These are phyloP conservation scores for Dillenia suffruticosa DNA, from an alignment of 164 flowering plant genomes.

Conservation along the genomic window DNA sequence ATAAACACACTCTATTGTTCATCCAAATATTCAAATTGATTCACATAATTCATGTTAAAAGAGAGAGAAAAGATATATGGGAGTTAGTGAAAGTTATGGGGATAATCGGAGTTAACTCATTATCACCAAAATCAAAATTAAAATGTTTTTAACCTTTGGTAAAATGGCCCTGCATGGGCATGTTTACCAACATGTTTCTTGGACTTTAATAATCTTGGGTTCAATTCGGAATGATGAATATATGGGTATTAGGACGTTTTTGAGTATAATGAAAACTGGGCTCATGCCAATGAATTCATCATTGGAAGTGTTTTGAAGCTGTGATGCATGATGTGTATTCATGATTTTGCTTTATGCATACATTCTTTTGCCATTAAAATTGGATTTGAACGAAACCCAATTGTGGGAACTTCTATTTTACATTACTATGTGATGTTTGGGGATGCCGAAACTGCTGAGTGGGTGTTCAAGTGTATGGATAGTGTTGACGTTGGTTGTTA, in stretches of 20 bases:
- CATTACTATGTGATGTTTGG: conserved; percentile 38
- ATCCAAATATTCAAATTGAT: too few species aligned
- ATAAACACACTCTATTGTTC: too few species aligned
- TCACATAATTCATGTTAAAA: too few species aligned
- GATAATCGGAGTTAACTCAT: too few species aligned
- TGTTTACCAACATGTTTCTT: too few species aligned
- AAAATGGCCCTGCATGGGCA: too few species aligned
- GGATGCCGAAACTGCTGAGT: conserved; percentile 27
- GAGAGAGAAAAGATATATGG: too few species aligned
- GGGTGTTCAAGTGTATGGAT: conserved; percentile 23
- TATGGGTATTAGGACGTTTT: conserved; percentile 26
- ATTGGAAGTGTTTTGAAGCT: conserved; percentile 42
- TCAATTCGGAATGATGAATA: conserved; percentile 30
- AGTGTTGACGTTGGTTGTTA: conserved; percentile 39
- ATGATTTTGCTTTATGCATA: conserved; percentile 25
- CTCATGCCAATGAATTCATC: conserved; percentile 39
- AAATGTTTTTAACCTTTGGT: too few species aligned
- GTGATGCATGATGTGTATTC: conserved; percentile 13
- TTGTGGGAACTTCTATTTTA: conserved; percentile 39
- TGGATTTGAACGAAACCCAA: conserved; percentile 31
- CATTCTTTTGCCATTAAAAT: conserved; percentile 41
- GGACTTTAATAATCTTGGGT: conserved; percentile 47
- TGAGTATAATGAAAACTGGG: conserved; percentile 35
- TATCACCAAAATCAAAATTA: too few species aligned
- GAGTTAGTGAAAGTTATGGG: too few species aligned